Evolutionary conservation across 257 asterid genomes (phyloP), one percentile per base, ranked within the genome.

Genomic region (Nicotiana tomentosiformis): DNA sequence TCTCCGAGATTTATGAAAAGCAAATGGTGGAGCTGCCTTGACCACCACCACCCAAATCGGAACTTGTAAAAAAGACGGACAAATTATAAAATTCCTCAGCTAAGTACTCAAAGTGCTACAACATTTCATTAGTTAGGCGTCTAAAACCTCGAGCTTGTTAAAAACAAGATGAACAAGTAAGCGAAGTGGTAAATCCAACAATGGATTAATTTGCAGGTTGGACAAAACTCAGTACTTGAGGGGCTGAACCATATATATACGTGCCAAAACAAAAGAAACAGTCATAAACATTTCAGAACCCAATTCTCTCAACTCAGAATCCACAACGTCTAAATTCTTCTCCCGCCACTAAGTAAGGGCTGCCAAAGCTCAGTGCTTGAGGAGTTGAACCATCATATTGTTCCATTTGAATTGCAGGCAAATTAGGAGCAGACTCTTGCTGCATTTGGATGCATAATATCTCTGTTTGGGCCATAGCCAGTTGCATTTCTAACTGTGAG

Each of bases 381-480:
- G 51, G 51, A 9, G 51, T 43, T 43, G 51, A 43, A 43, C 51
- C 51, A 43, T 43, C 51, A 43, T 43, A 43, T 9, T 43, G 86
- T 53, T 82, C 64, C 66, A 80, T 77, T 43, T 86, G 84, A 35
- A 86, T 76, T 33, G 83, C 78, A 32, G 32, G 68, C 30, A 84
- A 84, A 60, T 14, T 64, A 49, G 87, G 51, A 80, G 57, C 39
- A 12, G 65, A 57, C 69, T 86, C 86, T 43, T 91, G 91, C 86
- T 92, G 94, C 97, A 92, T 93, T 86, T 94, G 97, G 29, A 93
- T 91, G 87, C 97, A 92, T 10, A 93, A 84, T 17, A 94, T 89
- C 90, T 94, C 98, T 1, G 97, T 92, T 81, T 93, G 94, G 78
- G 98, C 97, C 82, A 91, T 90, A 0, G 96, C 96, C 20, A 94